phyloP scores from a whole-genome alignment of 2,329 filamentous ascomycete genomes.

The Massarina eburnea region DNA sequence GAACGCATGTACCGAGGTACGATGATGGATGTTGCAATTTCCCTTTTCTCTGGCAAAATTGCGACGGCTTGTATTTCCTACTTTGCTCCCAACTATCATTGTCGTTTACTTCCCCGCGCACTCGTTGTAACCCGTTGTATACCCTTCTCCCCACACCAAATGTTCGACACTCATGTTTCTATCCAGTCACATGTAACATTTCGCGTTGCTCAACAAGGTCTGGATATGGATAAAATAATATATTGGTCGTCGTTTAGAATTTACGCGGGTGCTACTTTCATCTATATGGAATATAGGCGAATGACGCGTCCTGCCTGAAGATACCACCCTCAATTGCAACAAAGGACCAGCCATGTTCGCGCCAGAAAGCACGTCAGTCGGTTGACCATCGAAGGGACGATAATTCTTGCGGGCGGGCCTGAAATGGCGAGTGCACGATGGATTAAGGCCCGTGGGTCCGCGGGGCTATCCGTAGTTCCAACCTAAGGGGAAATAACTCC shows the following conservation, averaged over 20 bases:
- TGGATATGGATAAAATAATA: slow-evolving; percentile 13
- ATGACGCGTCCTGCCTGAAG: slow-evolving; percentile 10
- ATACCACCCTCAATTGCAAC: slow-evolving; percentile 19
- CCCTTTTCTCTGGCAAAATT: neutral
- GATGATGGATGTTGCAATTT: neutral
- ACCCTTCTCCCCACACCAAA: neutral
- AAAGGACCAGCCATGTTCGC: neutral
- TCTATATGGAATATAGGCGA: slow-evolving; percentile 7
- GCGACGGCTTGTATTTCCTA: neutral
- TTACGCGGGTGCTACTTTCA: slow-evolving; percentile 13
- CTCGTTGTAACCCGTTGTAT: slow-evolving; percentile 1
- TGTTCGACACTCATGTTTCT: neutral
- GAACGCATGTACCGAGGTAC: neutral
- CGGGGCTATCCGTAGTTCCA: neutral
- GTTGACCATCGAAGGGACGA: neutral
- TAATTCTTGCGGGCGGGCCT: too few relatives aligned
- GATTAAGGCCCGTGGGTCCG: too few relatives aligned
- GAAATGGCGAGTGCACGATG: too few relatives aligned
- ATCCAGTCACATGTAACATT: neutral
- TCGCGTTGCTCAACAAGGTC: neutral
- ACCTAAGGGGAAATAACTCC: neutral
- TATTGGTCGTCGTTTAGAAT: slow-evolving; percentile 6
- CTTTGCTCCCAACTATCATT: neutral
- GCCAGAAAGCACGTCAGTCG: neutral
- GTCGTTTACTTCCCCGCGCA: neutral